These are phyloP conservation scores for Termitomyces heimii DNA, from an alignment of 768 basidiomycete genomes.

Conservation along the genomic window DNA sequence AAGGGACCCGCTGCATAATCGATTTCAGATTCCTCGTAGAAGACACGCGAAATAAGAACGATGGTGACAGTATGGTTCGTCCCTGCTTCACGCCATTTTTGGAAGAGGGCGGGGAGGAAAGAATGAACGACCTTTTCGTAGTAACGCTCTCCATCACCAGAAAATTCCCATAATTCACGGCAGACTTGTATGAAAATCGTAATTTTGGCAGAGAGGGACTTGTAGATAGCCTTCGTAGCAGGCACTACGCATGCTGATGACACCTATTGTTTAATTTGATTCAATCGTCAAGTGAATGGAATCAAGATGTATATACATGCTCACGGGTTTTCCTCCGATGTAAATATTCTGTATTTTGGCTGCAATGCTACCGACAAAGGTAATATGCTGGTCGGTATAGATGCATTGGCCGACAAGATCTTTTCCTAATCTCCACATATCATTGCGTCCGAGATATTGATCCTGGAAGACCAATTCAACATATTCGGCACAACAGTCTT, in stretches of 20 bases:
- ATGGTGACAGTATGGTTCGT: conserved; percentile 94
- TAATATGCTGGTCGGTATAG: conserved; percentile 78
- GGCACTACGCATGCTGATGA: conserved; percentile 76
- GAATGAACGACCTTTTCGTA: conserved; percentile 98
- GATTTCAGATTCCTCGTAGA: conserved; percentile 77
- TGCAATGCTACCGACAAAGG: conserved; percentile 75
- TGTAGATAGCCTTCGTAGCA: conserved; percentile 82
- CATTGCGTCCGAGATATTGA: conserved; percentile 91
- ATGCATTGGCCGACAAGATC: conserved; percentile 77
- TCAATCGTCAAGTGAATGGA: background rate
- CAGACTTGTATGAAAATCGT: conserved; percentile 97
- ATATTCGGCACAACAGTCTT: conserved; percentile 59
- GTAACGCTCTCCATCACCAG: conserved; percentile 92
- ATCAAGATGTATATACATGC: conserved; percentile 17
- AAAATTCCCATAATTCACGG: conserved; percentile 93
- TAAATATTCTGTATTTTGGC: conserved; percentile 82
- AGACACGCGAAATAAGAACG: conserved; percentile 89
- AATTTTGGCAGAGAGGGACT: conserved; percentile 86
- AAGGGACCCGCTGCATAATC: conserved; percentile 82
- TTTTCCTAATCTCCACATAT: conserved; percentile 94
- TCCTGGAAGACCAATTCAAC: conserved; percentile 92
- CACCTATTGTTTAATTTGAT: conserved; percentile 40
- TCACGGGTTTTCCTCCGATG: conserved; percentile 60
- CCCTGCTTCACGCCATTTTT: conserved; percentile 75
- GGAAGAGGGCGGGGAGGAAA: conserved; percentile 86